Evolutionary conservation across 768 basidiomycete genomes (phyloP).

Genomic region (Kwoniella europaea): DNA sequence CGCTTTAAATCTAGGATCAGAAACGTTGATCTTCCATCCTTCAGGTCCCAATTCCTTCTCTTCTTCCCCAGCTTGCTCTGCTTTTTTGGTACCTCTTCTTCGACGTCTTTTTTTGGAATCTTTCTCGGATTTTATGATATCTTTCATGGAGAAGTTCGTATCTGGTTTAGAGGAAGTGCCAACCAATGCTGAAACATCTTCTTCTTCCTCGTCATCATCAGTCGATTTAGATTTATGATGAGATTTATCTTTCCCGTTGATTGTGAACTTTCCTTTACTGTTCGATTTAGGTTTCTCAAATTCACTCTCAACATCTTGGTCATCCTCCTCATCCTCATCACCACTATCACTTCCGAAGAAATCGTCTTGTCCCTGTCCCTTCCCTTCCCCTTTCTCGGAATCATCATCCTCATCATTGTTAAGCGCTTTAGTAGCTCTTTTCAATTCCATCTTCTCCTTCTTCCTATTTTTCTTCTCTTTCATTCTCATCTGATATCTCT

Average conservation of each 20-base stretch:
- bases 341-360: slow-evolving; percentile 70
- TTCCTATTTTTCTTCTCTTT: slow-evolving; percentile 82
- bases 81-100: slow-evolving; percentile 61
- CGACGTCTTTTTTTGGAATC: slow-evolving; percentile 59
- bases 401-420: slow-evolving; percentile 34
- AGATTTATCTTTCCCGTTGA: neutral
- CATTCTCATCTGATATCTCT: slow-evolving; percentile 85
- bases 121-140: slow-evolving; percentile 86
- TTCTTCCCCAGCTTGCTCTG: slow-evolving; percentile 57
- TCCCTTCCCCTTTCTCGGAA: slow-evolving; percentile 9
- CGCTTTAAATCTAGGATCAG: slow-evolving; percentile 84
- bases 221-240: slow-evolving; percentile 33
- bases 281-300: slow-evolving; percentile 17
- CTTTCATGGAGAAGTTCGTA: slow-evolving; percentile 80
- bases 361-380: slow-evolving; percentile 63
- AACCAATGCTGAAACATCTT: slow-evolving; percentile 37
- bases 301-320: neutral
- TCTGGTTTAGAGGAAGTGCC: slow-evolving; percentile 51
- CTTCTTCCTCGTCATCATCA: neutral
- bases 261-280: neutral
- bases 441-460: slow-evolving; percentile 69
- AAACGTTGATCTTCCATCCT: slow-evolving; percentile 79
- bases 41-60: slow-evolving; percentile 70
- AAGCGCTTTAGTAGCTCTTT: slow-evolving; percentile 32
- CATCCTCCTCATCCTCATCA: slow-evolving; percentile 57